Conservation (phyloP, 2,329 filamentous ascomycete genomes). For the Alternaria sp. region DNA sequence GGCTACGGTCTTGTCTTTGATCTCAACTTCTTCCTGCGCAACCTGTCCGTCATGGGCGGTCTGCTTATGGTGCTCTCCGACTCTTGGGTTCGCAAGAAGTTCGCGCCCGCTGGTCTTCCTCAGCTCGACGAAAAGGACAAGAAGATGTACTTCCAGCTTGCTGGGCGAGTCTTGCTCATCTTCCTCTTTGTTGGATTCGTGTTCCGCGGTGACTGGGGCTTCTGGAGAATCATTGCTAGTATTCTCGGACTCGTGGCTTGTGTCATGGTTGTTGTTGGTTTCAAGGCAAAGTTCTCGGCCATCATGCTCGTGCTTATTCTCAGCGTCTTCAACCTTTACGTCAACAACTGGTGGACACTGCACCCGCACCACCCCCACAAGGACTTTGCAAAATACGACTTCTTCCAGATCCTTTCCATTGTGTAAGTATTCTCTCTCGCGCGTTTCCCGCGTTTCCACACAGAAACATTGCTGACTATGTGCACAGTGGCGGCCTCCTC, state of each 20-base stretch:
- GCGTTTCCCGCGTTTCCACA: too few relatives aligned
- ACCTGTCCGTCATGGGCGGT: conserved; percentile 95
- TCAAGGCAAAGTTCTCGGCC: conserved; percentile 99
- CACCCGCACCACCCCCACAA: conserved; percentile 99
- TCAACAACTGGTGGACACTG: conserved; percentile 99
- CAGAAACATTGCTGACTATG: conserved; percentile 27
- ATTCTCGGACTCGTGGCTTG: conserved; percentile 87
- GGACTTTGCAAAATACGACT: conserved; percentile 99
- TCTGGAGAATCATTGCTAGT: conserved; percentile 87
- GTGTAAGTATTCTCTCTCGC: conserved; percentile 66
- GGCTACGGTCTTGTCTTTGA: conserved; percentile 99
- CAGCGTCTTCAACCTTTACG: conserved; percentile 94
- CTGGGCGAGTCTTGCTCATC: conserved; percentile 92
- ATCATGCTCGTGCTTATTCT: conserved; percentile 93
- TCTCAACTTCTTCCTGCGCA: conserved; percentile 99
- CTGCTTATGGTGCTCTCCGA: conserved; percentile 98
- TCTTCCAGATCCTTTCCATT: conserved; percentile 99
- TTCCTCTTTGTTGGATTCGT: conserved; percentile 98
- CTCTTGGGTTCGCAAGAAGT: conserved; percentile 96
- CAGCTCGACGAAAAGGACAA: conserved; percentile 98
- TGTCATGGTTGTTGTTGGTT: conserved; percentile 98
- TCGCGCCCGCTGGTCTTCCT: conserved; percentile 93
- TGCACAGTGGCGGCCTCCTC: conserved; percentile 78
- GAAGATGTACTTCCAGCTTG: conserved; percentile 99
- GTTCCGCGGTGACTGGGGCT: conserved; percentile 90